phyloP scores from a whole-genome alignment of 164 flowering plant genomes.

The Stephania japonica region DNA sequence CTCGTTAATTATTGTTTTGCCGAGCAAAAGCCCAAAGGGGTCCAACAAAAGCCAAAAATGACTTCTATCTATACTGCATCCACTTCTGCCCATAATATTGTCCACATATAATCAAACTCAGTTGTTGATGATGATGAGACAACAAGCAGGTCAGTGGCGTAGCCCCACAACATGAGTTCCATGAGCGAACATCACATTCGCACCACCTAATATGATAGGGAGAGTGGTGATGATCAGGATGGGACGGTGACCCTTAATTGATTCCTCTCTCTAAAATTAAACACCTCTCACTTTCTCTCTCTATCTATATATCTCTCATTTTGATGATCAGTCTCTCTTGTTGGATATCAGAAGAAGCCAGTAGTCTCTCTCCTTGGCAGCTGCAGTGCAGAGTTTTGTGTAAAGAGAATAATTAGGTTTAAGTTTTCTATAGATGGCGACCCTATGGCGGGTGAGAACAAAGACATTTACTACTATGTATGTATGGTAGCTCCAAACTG shows the following conservation, averaged over 20 bases:
- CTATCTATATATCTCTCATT: background rate
- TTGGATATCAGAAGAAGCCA: background rate
- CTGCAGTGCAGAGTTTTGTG: background rate
- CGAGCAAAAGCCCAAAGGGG: background rate
- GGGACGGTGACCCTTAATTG: conserved; percentile 26
- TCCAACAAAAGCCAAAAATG: background rate
- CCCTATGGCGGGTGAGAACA: conserved; percentile 19
- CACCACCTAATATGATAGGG: conserved; percentile 43
- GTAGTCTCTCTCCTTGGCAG: background rate
- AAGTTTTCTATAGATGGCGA: conserved; percentile 29
- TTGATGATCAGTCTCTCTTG: background rate
- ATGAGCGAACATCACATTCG: conserved; percentile 30
- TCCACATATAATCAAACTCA: conserved; percentile 23
- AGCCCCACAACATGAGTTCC: conserved; percentile 20
- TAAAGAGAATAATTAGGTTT: conserved; percentile 12
- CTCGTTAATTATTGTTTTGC: conserved; percentile 5
- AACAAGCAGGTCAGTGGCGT: conserved; percentile 7
- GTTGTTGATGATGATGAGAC: conserved; percentile 1
- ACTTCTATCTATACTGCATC: background rate
- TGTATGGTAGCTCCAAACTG: conserved; percentile 14
- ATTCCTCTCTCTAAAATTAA: background rate
- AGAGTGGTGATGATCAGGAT: conserved; percentile 27
- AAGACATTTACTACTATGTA: conserved; percentile 10
- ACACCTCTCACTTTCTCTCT: background rate
- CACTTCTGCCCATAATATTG: conserved; percentile 16